Evolutionary conservation across 495 filamentous ascomycete genomes (phyloP).

Genomic region (Aspergillus funiculosus): DNA sequence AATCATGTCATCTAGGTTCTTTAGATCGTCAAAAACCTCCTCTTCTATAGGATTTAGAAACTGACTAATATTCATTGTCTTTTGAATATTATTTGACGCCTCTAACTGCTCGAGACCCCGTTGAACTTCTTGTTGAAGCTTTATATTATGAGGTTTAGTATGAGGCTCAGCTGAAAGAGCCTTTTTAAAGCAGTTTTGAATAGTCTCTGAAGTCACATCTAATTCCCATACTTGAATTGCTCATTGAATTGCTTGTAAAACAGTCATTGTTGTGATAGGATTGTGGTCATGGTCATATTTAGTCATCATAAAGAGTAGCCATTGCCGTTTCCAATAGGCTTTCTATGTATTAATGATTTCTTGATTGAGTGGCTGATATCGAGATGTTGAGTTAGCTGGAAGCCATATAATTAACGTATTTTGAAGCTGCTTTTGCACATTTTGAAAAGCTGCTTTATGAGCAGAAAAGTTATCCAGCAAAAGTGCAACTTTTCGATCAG

Average conservation of each 20-base stretch:
- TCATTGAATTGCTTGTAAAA: slow-evolving; percentile 20
- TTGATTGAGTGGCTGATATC: slow-evolving; percentile 28
- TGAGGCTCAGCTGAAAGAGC: not conserved
- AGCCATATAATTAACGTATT: slow-evolving; percentile 25
- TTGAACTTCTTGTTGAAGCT: slow-evolving; percentile 2
- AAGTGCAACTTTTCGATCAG: slow-evolving; percentile 23
- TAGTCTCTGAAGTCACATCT: slow-evolving; percentile 7
- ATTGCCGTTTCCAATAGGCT: slow-evolving; percentile 20
- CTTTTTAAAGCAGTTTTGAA: slow-evolving; percentile 20
- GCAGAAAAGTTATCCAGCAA: slow-evolving; percentile 30
- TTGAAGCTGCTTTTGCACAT: slow-evolving; percentile 1
- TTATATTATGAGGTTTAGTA: not conserved
- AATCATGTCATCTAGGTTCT: slow-evolving; percentile 5
- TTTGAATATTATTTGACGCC: not conserved
- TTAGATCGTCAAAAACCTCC: slow-evolving; percentile 8
- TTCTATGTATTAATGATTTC: slow-evolving; percentile 30
- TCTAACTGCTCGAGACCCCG: slow-evolving; percentile 1
- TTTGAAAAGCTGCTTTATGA: slow-evolving; percentile 19
- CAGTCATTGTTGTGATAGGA: slow-evolving; percentile 16
- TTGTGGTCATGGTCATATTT: slow-evolving; percentile 10
- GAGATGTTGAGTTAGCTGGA: slow-evolving; percentile 23
- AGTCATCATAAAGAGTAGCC: slow-evolving; percentile 17
- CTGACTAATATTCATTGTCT: slow-evolving; percentile 8
- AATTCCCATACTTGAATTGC: slow-evolving; percentile 14
- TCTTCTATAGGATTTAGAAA: slow-evolving; percentile 16